Evolutionary conservation across 352 stramenopile genomes (phyloP), one percentile per base, ranked within the genome.

Genomic region (Phytophthora brassicae): DNA sequence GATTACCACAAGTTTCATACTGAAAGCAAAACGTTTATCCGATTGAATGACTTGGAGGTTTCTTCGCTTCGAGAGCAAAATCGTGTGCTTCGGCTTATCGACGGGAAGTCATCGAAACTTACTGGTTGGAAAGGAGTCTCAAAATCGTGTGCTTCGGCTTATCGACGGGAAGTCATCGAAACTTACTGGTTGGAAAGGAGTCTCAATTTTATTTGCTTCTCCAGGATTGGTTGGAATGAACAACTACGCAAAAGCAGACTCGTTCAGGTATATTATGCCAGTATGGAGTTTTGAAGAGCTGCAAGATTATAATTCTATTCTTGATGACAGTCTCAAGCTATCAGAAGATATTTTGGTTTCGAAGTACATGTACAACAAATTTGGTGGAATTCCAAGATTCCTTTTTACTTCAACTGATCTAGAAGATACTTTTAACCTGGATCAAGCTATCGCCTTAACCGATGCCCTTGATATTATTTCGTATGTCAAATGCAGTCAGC

Each of bases 341-440:
- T 6, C 12, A n/a, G 45, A 50, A 6, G 43, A 75, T 26, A 68
- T 89, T 13, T 91, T 71, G 9, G 76, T 66, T 24, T 66, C 80
- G 13, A 92, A 72, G 39, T 94, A n/a, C n/a, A n/a, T n/a, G n/a
- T n/a, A 66, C 23, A 94, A 57, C 11, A 71, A 78, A 42, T 90
- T 79, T 8, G 85, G 45, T 9, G 63, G 46, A 9, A 47, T 60
- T 48, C 43, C 54, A 6, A 31, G 28, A 16, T 51, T 28, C 53
- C 13, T 60, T 14, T 60, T 60, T 31, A 59, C 38, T 13, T 1
- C 13, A 28, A 39, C n/a, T 1, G 39, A 59, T 20, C 31, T 0
- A 14, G 43, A 48, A 62, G 3, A 41, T 12, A 9, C 11, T n/a
- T 11, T 6, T 3, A 14, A 28, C 19, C 8, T 47, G 29, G 12